Conservation (phyloP, 2,329 filamentous ascomycete species). For the Cephalotrichum gorgonifer region DNA sequence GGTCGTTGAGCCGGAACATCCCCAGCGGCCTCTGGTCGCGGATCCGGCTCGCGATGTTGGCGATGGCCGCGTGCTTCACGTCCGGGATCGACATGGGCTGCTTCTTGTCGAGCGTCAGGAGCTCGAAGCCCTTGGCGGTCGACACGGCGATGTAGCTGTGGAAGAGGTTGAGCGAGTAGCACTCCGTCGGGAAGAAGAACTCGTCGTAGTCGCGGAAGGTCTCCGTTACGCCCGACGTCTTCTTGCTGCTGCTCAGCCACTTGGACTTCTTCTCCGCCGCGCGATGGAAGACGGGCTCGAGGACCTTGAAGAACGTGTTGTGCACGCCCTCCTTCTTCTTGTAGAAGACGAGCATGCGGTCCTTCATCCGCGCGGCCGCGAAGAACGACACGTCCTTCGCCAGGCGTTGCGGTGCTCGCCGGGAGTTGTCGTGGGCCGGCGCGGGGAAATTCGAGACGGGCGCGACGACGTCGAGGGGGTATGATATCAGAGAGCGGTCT, state of each 20-base stretch:
- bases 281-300: constrained; percentile 93
- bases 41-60: constrained; percentile 76
- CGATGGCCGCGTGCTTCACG: constrained; percentile 65
- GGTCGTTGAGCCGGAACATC: constrained; percentile 91
- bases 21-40: constrained; percentile 76
- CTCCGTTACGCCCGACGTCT: constrained; percentile 64
- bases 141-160: constrained; percentile 87
- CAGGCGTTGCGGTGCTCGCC: constrained; percentile 84
- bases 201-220: constrained; percentile 98
- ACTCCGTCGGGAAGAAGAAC: constrained; percentile 95
- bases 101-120: constrained; percentile 95
- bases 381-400: constrained; percentile 95
- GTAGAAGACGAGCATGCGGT: constrained; percentile 88
- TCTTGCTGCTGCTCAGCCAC: constrained; percentile 42
- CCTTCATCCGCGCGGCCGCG: constrained; percentile 93
- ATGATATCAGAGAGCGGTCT: constrained; percentile 84
- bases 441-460: constrained; percentile 52
- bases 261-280: constrained; percentile 74
- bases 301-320: constrained; percentile 93
- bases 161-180: constrained; percentile 91
- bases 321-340: constrained; percentile 90
- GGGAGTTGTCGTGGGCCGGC: constrained; percentile 58
- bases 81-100: constrained; percentile 90
- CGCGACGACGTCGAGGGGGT: constrained; percentile 79
- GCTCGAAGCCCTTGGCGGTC: constrained; percentile 86